Conservation (phyloP, 345 rosid genomes). For the Odontarrhena argentea region DNA sequence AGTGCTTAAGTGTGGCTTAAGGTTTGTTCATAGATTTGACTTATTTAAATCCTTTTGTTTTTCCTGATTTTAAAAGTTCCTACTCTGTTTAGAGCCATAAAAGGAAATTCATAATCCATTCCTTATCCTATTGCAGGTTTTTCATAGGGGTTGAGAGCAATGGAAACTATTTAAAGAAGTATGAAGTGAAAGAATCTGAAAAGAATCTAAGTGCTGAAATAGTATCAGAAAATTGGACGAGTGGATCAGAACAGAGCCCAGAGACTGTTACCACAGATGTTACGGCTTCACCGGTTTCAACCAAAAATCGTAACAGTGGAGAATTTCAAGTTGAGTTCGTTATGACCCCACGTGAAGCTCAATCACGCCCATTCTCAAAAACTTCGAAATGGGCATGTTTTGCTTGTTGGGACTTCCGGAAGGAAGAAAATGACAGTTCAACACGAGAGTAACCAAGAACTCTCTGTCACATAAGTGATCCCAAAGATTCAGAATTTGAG, state of each 20-base stretch:
- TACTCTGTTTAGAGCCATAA: too few relatives aligned
- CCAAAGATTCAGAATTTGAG: too few relatives aligned
- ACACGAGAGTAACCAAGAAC: not conserved
- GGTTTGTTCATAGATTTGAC: not conserved
- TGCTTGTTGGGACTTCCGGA: not conserved
- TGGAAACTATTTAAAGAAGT: too few relatives aligned
- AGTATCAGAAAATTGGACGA: not conserved
- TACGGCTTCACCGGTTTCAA: not conserved
- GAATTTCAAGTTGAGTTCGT: too few relatives aligned
- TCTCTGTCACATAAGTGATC: not conserved
- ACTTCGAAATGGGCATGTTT: not conserved
- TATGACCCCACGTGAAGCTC: not conserved
- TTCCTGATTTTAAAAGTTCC: too few relatives aligned
- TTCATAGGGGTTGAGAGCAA: not conserved
- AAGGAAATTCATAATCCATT: not conserved
- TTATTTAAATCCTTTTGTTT: too few relatives aligned
- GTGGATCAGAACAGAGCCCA: not conserved
- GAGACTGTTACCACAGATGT: not conserved
- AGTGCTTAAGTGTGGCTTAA: constrained; percentile 21
- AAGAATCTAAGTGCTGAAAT: not conserved
- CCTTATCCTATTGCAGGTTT: not conserved
- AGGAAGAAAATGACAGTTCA: not conserved
- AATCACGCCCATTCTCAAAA: not conserved
- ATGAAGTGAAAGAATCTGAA: not conserved
- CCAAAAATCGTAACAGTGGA: not conserved